Evolutionary conservation across 1,284 basidiomycete genomes (phyloP).

Genomic region (Schizophyllum commune): DNA sequence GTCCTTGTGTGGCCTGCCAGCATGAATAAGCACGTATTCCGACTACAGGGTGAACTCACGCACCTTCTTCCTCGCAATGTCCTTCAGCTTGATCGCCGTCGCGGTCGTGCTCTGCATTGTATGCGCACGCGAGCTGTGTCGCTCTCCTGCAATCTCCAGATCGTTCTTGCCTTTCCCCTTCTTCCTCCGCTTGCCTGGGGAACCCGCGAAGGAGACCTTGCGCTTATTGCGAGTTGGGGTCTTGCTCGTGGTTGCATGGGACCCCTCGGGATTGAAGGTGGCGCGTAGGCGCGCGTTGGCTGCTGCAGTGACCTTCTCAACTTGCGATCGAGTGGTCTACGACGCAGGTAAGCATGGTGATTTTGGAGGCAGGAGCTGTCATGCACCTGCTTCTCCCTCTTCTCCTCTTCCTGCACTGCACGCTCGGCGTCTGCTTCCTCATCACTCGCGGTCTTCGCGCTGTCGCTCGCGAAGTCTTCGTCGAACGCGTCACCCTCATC

Average conservation of each 20-base stretch:
- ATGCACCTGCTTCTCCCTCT: constrained; percentile 44
- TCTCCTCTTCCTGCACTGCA: constrained; percentile 53
- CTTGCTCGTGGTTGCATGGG: background rate
- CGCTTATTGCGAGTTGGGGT: constrained; percentile 5
- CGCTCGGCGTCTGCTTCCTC: constrained; percentile 50
- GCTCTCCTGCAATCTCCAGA: constrained; percentile 22
- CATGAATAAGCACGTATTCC: background rate
- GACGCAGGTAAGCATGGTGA: background rate
- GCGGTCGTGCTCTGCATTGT: constrained; percentile 61
- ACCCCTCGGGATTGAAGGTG: constrained; percentile 52
- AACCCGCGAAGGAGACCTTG: constrained; percentile 11
- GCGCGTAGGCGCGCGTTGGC: constrained; percentile 57
- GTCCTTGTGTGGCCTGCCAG: constrained; percentile 40
- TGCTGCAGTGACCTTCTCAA: constrained; percentile 54
- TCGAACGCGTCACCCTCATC: constrained; percentile 75
- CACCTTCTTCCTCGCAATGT: constrained; percentile 58
- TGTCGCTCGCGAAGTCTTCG: constrained; percentile 77
- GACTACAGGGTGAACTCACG: constrained; percentile 3
- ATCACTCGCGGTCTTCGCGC: constrained; percentile 56
- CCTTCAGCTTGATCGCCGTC: constrained; percentile 50
- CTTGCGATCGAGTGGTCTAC: constrained; percentile 45
- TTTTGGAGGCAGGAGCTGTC: background rate
- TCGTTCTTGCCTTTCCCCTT: constrained; percentile 33
- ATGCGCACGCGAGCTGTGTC: constrained; percentile 57
- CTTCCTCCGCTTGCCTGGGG: constrained; percentile 21